Conservation (phyloP, 495 filamentous ascomycete species). For the Penicillium angulare region DNA sequence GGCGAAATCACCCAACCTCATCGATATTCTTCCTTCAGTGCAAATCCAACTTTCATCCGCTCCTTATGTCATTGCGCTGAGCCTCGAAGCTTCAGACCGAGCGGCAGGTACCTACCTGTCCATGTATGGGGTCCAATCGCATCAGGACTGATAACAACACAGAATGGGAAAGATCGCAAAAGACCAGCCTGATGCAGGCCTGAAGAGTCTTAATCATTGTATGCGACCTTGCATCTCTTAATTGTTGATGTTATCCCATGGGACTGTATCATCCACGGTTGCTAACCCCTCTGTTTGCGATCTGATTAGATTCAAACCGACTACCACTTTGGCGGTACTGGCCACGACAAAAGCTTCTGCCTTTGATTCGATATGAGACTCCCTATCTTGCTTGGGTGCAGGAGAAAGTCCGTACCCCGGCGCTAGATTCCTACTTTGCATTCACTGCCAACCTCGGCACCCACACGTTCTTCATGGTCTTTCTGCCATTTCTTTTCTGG, state of each 20-base stretch:
- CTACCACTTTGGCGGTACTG: slow-evolving; percentile 88
- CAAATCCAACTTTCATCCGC: slow-evolving; percentile 22
- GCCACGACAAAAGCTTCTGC: slow-evolving; percentile 76
- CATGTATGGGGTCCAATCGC: slow-evolving; percentile 26
- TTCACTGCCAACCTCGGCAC: slow-evolving; percentile 96
- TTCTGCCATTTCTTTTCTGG: slow-evolving; percentile 93
- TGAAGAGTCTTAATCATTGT: slow-evolving; percentile 77
- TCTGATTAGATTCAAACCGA: slow-evolving; percentile 68
- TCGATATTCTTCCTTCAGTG: not conserved
- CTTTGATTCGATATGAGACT: slow-evolving; percentile 90
- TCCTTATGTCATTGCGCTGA: slow-evolving; percentile 26
- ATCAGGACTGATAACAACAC: slow-evolving; percentile 23
- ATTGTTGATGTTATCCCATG: not conserved
- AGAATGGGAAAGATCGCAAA: slow-evolving; percentile 36
- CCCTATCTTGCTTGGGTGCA: slow-evolving; percentile 88
- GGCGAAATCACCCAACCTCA: not conserved
- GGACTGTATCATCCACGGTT: not conserved
- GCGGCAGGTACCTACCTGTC: slow-evolving; percentile 24
- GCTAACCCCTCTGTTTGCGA: slow-evolving; percentile 6
- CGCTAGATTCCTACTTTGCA: slow-evolving; percentile 92
- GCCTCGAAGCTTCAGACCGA: slow-evolving; percentile 9
- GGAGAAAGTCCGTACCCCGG: slow-evolving; percentile 69
- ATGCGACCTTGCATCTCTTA: slow-evolving; percentile 24
- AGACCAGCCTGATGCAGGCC: slow-evolving; percentile 63
- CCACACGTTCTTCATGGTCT: slow-evolving; percentile 97